Evolutionary conservation across 176 grass and related monocot genomes (phyloP), one percentile per base, ranked within the genome.

Genomic region (Oryza meridionalis): DNA sequence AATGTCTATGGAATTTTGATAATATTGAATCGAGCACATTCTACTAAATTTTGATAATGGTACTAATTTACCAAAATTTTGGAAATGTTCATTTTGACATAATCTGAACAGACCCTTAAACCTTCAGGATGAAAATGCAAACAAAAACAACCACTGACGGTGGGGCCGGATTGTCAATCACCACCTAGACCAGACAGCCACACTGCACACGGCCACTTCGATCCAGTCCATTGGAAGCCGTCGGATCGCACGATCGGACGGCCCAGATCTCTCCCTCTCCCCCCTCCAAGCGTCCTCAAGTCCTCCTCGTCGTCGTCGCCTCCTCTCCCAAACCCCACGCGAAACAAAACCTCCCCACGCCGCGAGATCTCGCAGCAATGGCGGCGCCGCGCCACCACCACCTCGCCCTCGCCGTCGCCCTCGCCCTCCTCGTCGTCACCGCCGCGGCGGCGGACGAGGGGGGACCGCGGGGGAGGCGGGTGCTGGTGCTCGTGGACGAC

Each of bases 401-500:
- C 38, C 31, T n/a, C 29, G 15, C 80, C 75, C 5, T 83, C 33
- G 26, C 2, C 42, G 53, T 94, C 29, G 49, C 81, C 16, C 7
- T 82, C 33, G 21, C 2, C 42, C 64, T 94, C 29, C 43, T 84
- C 16, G 17, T 67, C 43, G 43, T 86, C 61, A 32, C 82, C 77
- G 6, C 33, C 33, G 21, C 16, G n/a, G n/a, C n/a, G n/a, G n/a
- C n/a, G n/a, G 65, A 69, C 46, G 90, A 70, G 0, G 70, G 92
- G 91, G 27, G 81, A 21, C 88, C 92, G 33, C 86, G 88, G 4
- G 96, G 89, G 38, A 87, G 87, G 0, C 89, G 86, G 44, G 55
- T 95, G 68, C 96, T 98, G 76, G 93, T 93, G 9, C 85, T 98
- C 21, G 78, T 98, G 55, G 96, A 98, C 85, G 96, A 95, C 67